Conservation (phyloP, 2,329 filamentous ascomycete genomes). For the Ophioceras dolichostomum region DNA sequence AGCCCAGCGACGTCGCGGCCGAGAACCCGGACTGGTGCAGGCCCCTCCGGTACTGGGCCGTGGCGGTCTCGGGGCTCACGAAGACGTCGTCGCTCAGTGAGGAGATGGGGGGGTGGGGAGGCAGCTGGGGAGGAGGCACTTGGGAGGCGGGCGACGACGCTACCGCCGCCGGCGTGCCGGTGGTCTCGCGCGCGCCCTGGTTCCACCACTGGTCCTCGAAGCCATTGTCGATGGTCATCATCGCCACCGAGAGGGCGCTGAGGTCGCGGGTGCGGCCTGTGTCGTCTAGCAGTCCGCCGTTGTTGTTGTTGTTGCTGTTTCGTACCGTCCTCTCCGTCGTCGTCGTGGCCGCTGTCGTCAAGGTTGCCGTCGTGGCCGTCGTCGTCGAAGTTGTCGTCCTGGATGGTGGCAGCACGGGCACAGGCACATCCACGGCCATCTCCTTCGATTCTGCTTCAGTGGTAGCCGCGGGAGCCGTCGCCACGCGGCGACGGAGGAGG, state of each 20-base stretch:
- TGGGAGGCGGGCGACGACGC: constrained; percentile 15
- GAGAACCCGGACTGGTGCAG: constrained; percentile 15
- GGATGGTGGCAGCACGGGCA: neutral
- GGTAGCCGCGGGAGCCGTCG: neutral
- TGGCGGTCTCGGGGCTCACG: constrained; percentile 1
- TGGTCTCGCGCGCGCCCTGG: constrained; percentile 24
- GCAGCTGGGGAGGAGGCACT: constrained; percentile 6
- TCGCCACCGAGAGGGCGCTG: constrained; percentile 35
- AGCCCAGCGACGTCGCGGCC: constrained; percentile 4
- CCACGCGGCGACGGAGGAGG: no score
- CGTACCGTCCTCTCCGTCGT: no score
- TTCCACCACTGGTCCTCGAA: constrained; percentile 49
- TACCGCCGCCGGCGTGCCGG: constrained; percentile 10
- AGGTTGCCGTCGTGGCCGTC: no score
- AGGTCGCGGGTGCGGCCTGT: constrained; percentile 22
- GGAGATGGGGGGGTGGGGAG: no score
- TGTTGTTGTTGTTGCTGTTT: no score
- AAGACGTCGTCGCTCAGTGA: constrained; percentile 1
- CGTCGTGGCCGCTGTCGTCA: neutral
- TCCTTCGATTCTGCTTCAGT: no score
- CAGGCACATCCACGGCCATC: no score
- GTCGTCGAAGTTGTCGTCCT: no score
- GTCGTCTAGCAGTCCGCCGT: constrained; percentile 3
- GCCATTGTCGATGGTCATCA: constrained; percentile 45
- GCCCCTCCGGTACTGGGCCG: constrained; percentile 1